Conservation (phyloP, 108 stramenopile genomes). For the Tribonema minus region DNA sequence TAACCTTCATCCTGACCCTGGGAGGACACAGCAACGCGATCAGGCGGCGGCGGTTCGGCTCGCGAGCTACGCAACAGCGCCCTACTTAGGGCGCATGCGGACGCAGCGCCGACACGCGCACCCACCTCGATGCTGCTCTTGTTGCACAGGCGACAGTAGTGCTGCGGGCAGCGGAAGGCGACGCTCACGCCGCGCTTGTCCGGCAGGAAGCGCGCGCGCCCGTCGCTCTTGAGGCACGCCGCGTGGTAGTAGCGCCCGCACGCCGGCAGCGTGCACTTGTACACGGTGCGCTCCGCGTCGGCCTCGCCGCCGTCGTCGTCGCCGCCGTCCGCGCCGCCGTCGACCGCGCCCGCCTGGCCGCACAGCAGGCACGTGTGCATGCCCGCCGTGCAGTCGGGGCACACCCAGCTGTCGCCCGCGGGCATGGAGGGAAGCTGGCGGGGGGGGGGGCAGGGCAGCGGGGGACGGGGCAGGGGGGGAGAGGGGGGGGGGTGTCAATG, state of each 20-base stretch:
- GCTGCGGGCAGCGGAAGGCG: slow-evolving; percentile 40
- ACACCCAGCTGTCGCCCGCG: not conserved
- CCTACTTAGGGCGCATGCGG: slow-evolving; percentile 3
- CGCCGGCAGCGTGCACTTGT: slow-evolving; percentile 25
- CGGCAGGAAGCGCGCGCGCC: not conserved
- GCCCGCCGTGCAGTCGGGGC: not conserved
- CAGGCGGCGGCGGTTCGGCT: too few relatives aligned
- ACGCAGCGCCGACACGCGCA: too few relatives aligned
- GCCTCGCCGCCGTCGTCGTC: slow-evolving; percentile 1
- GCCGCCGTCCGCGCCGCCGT: not conserved
- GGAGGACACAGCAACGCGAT: too few relatives aligned
- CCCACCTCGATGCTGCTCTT: slow-evolving; percentile 17
- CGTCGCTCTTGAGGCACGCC: not conserved
- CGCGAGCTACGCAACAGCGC: too few relatives aligned
- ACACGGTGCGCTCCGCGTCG: not conserved
- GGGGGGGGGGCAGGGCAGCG: too few relatives aligned
- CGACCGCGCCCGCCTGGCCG: not conserved
- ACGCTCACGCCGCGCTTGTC: not conserved
- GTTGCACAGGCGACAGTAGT: slow-evolving; percentile 32
- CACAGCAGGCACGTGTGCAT: not conserved
- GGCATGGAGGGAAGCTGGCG: too few relatives aligned
- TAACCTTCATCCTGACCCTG: too few relatives aligned
- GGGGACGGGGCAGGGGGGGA: too few relatives aligned
- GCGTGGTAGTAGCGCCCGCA: slow-evolving; percentile 48
- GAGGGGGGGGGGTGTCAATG: too few relatives aligned